These are phyloP conservation scores for Xylaria bambusicola DNA, from an alignment of 495 filamentous ascomycete genomes.

Conservation along the genomic window DNA sequence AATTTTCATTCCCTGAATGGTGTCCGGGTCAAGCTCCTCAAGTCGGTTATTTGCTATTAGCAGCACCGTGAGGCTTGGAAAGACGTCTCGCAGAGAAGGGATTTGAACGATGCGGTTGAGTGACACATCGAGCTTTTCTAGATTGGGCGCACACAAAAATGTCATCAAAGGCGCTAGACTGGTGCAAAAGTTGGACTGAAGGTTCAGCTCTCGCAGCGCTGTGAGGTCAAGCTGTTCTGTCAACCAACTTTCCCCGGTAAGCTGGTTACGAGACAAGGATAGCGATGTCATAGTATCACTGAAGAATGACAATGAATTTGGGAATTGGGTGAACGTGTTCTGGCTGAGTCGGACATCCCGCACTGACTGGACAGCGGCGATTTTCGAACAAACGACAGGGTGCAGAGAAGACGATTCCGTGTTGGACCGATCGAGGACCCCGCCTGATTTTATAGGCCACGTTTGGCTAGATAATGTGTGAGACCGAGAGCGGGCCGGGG, in stretches of 20 bases:
- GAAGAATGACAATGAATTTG: constrained; percentile 66
- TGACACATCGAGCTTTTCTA: constrained; percentile 76
- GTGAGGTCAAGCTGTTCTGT: constrained; percentile 66
- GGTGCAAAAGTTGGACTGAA: constrained; percentile 68
- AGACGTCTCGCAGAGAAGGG: constrained; percentile 55
- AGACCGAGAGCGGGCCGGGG: constrained; percentile 44
- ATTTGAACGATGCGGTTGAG: constrained; percentile 74
- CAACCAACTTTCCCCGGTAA: constrained; percentile 61
- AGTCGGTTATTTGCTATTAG: constrained; percentile 77
- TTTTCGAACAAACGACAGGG: constrained; percentile 52
- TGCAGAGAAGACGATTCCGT: constrained; percentile 59
- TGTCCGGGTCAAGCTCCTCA: constrained; percentile 68
- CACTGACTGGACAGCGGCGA: constrained; percentile 49
- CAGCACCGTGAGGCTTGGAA: constrained; percentile 67
- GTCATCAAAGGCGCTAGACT: constrained; percentile 62
- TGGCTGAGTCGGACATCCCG: constrained; percentile 67
- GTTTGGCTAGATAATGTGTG: constrained; percentile 41
- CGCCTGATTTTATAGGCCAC: constrained; percentile 70
- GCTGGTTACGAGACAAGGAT: constrained; percentile 77
- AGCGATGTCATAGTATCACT: constrained; percentile 69
- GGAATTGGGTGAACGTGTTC: constrained; percentile 72
- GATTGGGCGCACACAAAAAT: constrained; percentile 66
- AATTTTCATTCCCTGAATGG: constrained; percentile 70
- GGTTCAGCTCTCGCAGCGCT: constrained; percentile 70
- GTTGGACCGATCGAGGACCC: constrained; percentile 71